These are phyloP conservation scores for Claviceps monticola DNA, from an alignment of 2,329 filamentous ascomycete genomes.

Conservation along the genomic window DNA sequence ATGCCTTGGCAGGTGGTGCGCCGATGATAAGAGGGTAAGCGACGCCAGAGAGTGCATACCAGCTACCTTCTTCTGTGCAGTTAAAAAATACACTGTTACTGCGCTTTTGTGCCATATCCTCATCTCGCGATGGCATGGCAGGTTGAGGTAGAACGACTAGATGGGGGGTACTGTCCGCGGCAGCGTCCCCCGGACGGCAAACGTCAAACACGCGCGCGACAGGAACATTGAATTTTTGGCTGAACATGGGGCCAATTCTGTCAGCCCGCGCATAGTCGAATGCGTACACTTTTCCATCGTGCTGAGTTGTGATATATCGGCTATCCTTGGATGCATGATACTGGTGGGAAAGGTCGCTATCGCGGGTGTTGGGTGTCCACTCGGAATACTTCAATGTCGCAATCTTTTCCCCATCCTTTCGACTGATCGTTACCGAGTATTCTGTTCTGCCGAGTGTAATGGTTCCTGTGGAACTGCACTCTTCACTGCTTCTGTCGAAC, in stretches of 20 bases:
- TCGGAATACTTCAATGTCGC: constrained; percentile 88
- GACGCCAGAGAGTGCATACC: constrained; percentile 84
- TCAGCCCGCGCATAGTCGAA: constrained; percentile 51
- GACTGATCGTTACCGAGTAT: constrained; percentile 78
- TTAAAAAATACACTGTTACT: constrained; percentile 69
- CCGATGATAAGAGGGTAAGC: constrained; percentile 77
- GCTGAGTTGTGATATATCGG: constrained; percentile 75
- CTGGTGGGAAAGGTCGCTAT: constrained; percentile 74
- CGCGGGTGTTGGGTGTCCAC: constrained; percentile 86
- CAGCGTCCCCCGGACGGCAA: constrained; percentile 55
- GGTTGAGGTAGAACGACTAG: constrained; percentile 82
- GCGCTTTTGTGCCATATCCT: constrained; percentile 36
- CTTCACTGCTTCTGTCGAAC: constrained; percentile 52
- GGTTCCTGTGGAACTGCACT: constrained; percentile 68
- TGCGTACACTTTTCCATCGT: constrained; percentile 72
- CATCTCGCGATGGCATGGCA: constrained; percentile 42
- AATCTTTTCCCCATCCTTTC: constrained; percentile 58
- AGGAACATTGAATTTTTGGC: constrained; percentile 57
- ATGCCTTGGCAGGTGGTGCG: constrained; percentile 34
- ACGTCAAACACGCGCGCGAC: constrained; percentile 85
- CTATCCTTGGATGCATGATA: constrained; percentile 71
- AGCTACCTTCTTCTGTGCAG: constrained; percentile 70
- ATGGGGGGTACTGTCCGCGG: constrained; percentile 51
- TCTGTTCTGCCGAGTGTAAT: constrained; percentile 76
- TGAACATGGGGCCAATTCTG: constrained; percentile 45